phyloP scores from a whole-genome alignment of 2,329 filamentous ascomycete species.

The Pestalotiopsis fici region DNA sequence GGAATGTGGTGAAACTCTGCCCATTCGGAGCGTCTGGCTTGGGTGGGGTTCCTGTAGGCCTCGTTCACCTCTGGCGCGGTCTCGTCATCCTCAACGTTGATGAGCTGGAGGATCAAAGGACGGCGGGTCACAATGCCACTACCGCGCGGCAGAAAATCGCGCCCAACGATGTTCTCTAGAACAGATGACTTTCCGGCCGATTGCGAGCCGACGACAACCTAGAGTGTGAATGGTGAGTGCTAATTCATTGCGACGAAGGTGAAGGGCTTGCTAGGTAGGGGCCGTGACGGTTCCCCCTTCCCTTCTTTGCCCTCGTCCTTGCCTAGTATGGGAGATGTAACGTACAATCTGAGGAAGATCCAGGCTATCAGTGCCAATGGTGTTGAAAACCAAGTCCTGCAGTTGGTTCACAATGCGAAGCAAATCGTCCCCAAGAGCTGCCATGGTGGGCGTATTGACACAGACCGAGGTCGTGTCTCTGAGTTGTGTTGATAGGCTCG shows the following conservation, averaged over 20 bases:
- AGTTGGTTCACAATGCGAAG: conserved; percentile 96
- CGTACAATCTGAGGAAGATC: conserved; percentile 97
- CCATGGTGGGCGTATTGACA: conserved; percentile 58
- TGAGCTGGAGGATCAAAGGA: conserved; percentile 94
- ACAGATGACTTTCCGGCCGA: conserved; percentile 98
- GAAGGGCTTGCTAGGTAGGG: neutral
- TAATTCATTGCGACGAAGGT: conserved; percentile 13
- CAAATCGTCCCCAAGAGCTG: conserved; percentile 92
- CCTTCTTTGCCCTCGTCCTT: too few relatives aligned
- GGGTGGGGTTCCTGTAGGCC: conserved; percentile 76
- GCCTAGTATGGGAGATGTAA: conserved; percentile 17
- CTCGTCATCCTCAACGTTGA: conserved; percentile 86
- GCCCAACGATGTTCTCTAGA: conserved; percentile 96
- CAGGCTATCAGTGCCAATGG: conserved; percentile 96
- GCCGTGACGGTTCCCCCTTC: too few relatives aligned
- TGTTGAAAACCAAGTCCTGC: conserved; percentile 99
- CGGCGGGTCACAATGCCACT: conserved; percentile 95
- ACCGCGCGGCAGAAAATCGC: conserved; percentile 94
- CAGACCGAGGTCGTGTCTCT: conserved; percentile 4
- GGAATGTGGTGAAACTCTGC: conserved; percentile 96
- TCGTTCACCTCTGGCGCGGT: conserved; percentile 64
- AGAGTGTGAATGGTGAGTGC: conserved; percentile 15
- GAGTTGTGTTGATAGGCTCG: neutral
- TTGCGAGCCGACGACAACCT: conserved; percentile 98
- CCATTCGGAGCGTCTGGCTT: conserved; percentile 72